phyloP scores from a whole-genome alignment of 352 stramenopile species.

The Phytophthora colocasiae region DNA sequence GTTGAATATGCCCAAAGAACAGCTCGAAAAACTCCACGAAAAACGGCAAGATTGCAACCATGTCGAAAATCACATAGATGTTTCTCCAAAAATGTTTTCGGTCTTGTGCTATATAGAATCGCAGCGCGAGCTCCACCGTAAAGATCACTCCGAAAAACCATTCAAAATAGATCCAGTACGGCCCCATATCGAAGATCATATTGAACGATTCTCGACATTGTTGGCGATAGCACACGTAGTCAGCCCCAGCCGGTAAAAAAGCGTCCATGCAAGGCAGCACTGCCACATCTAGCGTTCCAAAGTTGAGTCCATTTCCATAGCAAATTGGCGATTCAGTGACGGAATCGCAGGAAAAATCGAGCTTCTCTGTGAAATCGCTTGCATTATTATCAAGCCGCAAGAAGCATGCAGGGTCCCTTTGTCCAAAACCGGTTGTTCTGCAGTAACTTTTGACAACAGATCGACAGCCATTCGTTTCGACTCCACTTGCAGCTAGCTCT shows the following conservation, averaged over 20 bases:
- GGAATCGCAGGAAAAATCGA: conserved; percentile 57
- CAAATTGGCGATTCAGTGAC: conserved; percentile 30
- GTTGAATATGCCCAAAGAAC: conserved; percentile 34
- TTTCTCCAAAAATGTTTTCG: conserved; percentile 51
- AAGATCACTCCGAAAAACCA: conserved; percentile 70
- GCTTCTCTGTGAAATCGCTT: conserved; percentile 35
- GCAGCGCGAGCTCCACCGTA: conserved; percentile 59
- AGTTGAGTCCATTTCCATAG: conserved; percentile 63
- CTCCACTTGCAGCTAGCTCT: conserved; percentile 59
- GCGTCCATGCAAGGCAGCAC: conserved; percentile 39
- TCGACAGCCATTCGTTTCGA: conserved; percentile 51
- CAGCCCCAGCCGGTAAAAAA: conserved; percentile 38
- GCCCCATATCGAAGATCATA: conserved; percentile 66
- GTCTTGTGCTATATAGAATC: conserved; percentile 58
- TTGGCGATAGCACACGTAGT: conserved; percentile 58
- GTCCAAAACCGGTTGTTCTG: conserved; percentile 30
- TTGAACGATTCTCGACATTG: conserved; percentile 45
- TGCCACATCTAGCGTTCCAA: conserved; percentile 47
- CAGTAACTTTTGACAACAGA: conserved; percentile 69
- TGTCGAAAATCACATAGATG: conserved; percentile 72
- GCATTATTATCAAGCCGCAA: conserved; percentile 33
- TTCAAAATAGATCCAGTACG: conserved; percentile 84
- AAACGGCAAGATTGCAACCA: conserved; percentile 72
- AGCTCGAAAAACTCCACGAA: conserved; percentile 58
- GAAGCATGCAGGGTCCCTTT: conserved; percentile 61